Base-by-base conservation (phyloP, 2,329 filamentous ascomycete species). In the Sporothrix mexicana region DNA sequence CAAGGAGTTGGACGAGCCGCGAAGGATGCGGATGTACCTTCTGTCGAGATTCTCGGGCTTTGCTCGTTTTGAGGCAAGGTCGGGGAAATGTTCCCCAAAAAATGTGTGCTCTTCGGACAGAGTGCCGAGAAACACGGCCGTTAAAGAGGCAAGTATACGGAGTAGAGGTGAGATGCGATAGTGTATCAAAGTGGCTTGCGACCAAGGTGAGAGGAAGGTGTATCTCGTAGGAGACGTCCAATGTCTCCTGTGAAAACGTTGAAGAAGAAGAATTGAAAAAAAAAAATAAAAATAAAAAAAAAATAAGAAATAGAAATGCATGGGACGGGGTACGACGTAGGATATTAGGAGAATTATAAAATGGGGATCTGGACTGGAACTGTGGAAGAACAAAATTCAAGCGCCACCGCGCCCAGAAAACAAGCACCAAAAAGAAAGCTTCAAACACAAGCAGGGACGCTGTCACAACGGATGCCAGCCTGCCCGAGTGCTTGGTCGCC, bases 401-500 rank as follows among this genome's bases (percentile, higher is more conserved):
- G 23, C 7, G 12, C 20, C 51, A 55, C 20, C 8, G 23, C 6
- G 23, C 51, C 30, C 30, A 36, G 3, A 55, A 13, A 59, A 59
- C 20, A 12, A 15, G 13, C 55, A 30, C 12, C 30, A 57, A 4
- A 57, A 57, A 10, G 30, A 59, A 59, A 59, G 36, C 8, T 59
- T 9, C 2, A 59, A 30, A n/a, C 25, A 17, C 17, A 30, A 57
- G 13, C n/a, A 59, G 36, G 13, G 55, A 36, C 55, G 55, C 55
- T 36, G 25, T n/a, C 55, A 36, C 25, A 36, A 30, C 25, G 25
- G 55, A 59, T 36, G 13, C 10, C 55, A 25, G 17, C 55, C 25
- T 59, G 25, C 13, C 55, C 55, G 55, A 59, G 55, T 36, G 55
- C 55, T 59, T 59, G 25, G 55, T 59, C 20, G 51, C 51, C 20